Evolutionary conservation across 1,284 basidiomycete genomes (phyloP).

Genomic region (Tranzscheliella williamsii): DNA sequence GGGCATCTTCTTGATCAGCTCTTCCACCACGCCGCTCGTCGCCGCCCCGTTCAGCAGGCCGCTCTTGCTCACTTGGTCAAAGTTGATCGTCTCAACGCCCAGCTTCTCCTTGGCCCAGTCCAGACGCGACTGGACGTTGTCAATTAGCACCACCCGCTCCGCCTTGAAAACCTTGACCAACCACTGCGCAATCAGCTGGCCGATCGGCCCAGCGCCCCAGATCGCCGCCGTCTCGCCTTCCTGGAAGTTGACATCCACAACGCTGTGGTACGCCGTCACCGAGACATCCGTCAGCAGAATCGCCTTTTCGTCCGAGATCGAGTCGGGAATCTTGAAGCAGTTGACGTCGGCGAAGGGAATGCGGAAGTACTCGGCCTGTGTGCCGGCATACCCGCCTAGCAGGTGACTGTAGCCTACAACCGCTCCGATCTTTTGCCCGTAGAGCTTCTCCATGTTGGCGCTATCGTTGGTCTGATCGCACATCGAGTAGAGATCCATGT

Average conservation of each 20-base stretch:
- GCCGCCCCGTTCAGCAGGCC: too few relatives aligned
- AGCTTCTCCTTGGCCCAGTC: constrained; percentile 67
- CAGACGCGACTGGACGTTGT: constrained; percentile 70
- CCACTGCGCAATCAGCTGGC: constrained; percentile 69
- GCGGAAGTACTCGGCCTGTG: constrained; percentile 67
- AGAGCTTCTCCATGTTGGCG: constrained; percentile 70
- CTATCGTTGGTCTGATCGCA: constrained; percentile 75
- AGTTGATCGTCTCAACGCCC: constrained; percentile 71
- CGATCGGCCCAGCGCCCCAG: constrained; percentile 70
- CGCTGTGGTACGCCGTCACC: constrained; percentile 73
- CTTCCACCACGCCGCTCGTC: constrained; percentile 68
- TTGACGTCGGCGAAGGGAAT: constrained; percentile 75
- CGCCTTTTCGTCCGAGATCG: constrained; percentile 57
- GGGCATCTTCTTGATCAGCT: constrained; percentile 69
- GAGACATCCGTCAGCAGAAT: constrained; percentile 74
- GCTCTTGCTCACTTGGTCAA: constrained; percentile 64
- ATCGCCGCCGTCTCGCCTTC: constrained; percentile 71
- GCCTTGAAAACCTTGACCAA: constrained; percentile 71
- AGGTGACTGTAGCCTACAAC: constrained; percentile 68
- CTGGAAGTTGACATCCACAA: constrained; percentile 72
- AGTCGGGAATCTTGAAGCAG: constrained; percentile 70
- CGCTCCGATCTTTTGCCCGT: constrained; percentile 63
- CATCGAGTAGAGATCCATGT: constrained; percentile 73
- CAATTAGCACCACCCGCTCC: constrained; percentile 73
- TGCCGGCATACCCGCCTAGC: constrained; percentile 74